A percentile compares a stretch with the other conserved stretches of the same genome.
Evolutionary conservation across 2,329 filamentous ascomycete species (phyloP).

Genomic region (Fusarium sp.): DNA sequence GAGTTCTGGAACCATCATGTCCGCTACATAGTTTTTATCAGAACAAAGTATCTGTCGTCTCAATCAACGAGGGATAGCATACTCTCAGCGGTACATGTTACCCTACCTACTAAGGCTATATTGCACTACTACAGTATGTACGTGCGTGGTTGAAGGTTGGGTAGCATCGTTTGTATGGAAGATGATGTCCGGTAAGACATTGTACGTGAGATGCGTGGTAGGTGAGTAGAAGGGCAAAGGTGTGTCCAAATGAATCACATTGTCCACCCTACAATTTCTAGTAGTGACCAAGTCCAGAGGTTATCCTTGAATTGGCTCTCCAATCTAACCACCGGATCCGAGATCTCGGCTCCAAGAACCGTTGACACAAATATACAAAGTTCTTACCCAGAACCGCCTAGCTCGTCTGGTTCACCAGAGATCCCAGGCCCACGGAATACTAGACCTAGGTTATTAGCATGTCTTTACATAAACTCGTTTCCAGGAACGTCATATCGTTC

Average conservation of each 20-base stretch:
- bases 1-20: background rate
- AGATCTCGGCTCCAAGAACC: constrained; percentile 8
- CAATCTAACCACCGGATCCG: constrained; percentile 20
- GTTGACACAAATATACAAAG: constrained; percentile 2
- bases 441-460: background rate
- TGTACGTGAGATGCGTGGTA: background rate
- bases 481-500: background rate
- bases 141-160: background rate
- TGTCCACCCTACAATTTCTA: background rate
- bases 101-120: background rate
- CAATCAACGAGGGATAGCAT: background rate
- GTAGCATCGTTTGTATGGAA: constrained; percentile 15
- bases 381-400: constrained; percentile 20
- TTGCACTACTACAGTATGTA: background rate
- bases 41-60: background rate
- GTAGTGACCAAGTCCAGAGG: background rate
- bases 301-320: background rate
- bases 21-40: background rate
- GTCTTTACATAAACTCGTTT: background rate
- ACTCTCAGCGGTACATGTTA: background rate
- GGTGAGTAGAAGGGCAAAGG: background rate
- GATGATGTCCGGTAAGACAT: constrained; percentile 27
- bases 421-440: background rate
- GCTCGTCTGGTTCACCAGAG: background rate
- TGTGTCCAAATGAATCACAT: background rate